A percentile compares a stretch with the other conserved stretches of the same genome.
These are phyloP conservation scores for Thermochaetoides dissita DNA, from an alignment of 2,329 filamentous ascomycete species.

Conservation along the genomic window DNA sequence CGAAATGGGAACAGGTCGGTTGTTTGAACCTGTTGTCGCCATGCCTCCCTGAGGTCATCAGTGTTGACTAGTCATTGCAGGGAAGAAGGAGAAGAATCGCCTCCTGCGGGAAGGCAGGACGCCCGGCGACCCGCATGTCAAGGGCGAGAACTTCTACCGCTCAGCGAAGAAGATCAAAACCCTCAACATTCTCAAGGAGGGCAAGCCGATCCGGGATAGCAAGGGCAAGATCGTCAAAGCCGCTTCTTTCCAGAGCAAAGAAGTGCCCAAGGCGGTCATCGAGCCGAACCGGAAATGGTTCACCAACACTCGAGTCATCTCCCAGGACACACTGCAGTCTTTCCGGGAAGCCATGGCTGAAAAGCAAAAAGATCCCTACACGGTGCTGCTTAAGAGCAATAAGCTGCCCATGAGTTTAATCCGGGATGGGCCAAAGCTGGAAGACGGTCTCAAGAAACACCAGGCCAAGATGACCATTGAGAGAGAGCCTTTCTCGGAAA, in stretches of 20 bases:
- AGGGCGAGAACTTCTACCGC: conserved; percentile 98
- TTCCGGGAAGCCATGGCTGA: conserved; percentile 90
- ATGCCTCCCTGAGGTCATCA: too few species aligned
- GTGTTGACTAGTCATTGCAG: conserved; percentile 17
- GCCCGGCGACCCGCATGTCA: conserved; percentile 80
- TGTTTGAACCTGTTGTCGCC: background rate
- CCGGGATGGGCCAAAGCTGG: conserved; percentile 48
- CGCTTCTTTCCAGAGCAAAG: conserved; percentile 46
- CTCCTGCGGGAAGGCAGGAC: conserved; percentile 79
- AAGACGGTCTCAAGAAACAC: conserved; percentile 78
- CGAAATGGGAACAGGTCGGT: conserved; percentile 17
- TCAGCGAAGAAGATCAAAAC: conserved; percentile 76
- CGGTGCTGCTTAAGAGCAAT: conserved; percentile 85
- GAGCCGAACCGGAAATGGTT: conserved; percentile 99
- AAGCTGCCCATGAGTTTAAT: conserved; percentile 95
- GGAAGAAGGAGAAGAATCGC: conserved; percentile 80
- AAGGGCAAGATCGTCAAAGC: conserved; percentile 66
- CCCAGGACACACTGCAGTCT: conserved; percentile 70
- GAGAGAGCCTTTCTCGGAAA: conserved; percentile 69
- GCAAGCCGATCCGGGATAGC: conserved; percentile 68
- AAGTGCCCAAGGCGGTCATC: conserved; percentile 69
- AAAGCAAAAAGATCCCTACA: conserved; percentile 75
- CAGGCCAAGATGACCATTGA: conserved; percentile 83
- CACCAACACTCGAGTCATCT: conserved; percentile 79
- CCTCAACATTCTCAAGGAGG: conserved; percentile 82